Conservation (phyloP, 768 basidiomycete genomes). For the Amanita thiersii region DNA sequence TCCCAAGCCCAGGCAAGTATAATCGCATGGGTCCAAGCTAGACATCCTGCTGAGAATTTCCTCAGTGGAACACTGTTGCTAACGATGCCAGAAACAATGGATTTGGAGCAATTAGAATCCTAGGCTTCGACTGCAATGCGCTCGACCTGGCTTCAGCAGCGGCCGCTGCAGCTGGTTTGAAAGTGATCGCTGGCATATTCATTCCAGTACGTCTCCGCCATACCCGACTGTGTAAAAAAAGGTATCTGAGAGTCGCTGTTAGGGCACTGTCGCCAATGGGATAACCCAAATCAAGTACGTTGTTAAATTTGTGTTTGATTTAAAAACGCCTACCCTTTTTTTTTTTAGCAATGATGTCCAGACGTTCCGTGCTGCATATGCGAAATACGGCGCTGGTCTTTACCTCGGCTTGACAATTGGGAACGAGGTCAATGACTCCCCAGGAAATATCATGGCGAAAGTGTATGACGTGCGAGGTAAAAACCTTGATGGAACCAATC, state of each 20-base stretch:
- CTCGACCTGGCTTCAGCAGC: constrained; percentile 26
- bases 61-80: constrained; percentile 28
- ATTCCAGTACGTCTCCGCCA: constrained; percentile 16
- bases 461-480: constrained; percentile 27
- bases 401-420: constrained; percentile 28
- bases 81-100: constrained; percentile 20
- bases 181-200: constrained; percentile 27
- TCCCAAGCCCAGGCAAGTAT: not conserved
- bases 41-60: not conserved
- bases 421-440: constrained; percentile 27
- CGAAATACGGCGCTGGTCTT: constrained; percentile 21
- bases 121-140: constrained; percentile 29
- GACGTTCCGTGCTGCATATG: constrained; percentile 22
- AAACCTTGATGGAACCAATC: constrained; percentile 4
- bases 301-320: not conserved
- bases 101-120: constrained; percentile 25
- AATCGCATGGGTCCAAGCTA: not conserved
- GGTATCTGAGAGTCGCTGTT: not conserved
- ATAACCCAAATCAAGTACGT: constrained; percentile 21
- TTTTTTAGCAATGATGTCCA: constrained; percentile 24
- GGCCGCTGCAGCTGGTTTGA: constrained; percentile 20
- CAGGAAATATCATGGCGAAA: constrained; percentile 25
- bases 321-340: not conserved
- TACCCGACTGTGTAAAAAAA: not conserved
- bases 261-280: constrained; percentile 23